Conservation (phyloP, 495 filamentous ascomycete species). For the Talaromyces liani region DNA sequence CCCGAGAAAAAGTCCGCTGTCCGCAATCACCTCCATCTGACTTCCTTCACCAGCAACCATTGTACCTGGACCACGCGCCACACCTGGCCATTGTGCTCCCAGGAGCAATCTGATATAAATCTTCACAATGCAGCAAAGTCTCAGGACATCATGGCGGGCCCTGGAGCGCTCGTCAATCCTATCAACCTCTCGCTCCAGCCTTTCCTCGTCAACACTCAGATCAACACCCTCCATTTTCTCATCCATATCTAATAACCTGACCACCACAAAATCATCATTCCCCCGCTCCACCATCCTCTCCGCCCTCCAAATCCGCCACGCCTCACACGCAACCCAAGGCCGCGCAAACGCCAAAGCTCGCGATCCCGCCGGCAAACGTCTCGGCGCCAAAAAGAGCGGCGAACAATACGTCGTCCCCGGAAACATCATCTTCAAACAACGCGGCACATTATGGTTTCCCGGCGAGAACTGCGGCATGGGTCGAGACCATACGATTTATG, state of each 20-base stretch:
- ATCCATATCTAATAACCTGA: neutral
- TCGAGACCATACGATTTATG: constrained; percentile 95
- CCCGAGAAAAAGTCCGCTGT: constrained; percentile 26
- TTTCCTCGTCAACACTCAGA: neutral
- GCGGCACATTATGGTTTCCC: constrained; percentile 87
- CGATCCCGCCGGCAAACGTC: constrained; percentile 83
- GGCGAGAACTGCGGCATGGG: constrained; percentile 92
- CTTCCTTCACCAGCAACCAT: constrained; percentile 11
- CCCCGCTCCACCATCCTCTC: constrained; percentile 24
- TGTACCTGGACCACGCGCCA: constrained; percentile 12
- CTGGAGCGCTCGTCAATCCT: constrained; percentile 29
- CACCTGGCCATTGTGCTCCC: constrained; percentile 12
- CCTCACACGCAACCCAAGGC: constrained; percentile 80
- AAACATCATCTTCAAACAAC: constrained; percentile 96
- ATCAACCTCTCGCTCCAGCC: neutral
- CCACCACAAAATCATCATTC: constrained; percentile 1
- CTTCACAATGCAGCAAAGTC: constrained; percentile 35
- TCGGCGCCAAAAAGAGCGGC: constrained; percentile 87
- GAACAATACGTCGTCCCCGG: constrained; percentile 89
- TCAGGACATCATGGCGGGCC: constrained; percentile 32
- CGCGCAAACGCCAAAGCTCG: constrained; percentile 74
- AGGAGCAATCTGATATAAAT: constrained; percentile 13
- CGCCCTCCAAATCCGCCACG: constrained; percentile 52
- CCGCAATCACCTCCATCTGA: neutral
- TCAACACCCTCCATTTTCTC: constrained; percentile 1